These are phyloP conservation scores for Acacia crassicarpa DNA, from an alignment of 306 rosid genomes.

Conservation along the genomic window DNA sequence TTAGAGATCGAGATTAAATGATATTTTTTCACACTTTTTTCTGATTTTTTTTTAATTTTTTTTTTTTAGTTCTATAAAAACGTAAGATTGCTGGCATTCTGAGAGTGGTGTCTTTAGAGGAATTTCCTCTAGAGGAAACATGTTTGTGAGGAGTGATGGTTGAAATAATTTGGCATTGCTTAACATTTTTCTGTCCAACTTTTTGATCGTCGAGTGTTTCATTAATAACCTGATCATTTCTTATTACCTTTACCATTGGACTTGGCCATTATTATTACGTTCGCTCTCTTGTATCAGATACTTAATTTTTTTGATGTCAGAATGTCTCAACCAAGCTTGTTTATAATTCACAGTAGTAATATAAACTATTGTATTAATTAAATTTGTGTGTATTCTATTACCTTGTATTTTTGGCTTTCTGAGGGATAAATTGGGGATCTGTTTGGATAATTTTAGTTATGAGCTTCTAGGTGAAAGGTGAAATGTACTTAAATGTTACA, in stretches of 20 bases:
- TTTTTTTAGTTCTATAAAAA: not conserved
- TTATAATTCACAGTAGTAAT: not conserved
- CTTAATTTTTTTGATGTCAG: not conserved
- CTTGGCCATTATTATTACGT: not conserved
- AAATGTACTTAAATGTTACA: not conserved
- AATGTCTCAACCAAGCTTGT: not conserved
- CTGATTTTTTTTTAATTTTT: not conserved
- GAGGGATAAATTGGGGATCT: constrained; percentile 1
- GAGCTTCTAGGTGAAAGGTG: constrained; percentile 17
- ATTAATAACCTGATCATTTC: not conserved
- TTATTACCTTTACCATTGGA: not conserved
- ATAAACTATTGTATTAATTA: constrained; percentile 6
- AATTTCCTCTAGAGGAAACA: not conserved
- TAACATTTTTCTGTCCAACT: not conserved
- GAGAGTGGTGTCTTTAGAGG: not conserved
- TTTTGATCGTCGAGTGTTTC: constrained; percentile 6
- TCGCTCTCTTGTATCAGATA: constrained; percentile 6
- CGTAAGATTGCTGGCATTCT: constrained; percentile 1
- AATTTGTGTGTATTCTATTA: not conserved
- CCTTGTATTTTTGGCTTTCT: not conserved
- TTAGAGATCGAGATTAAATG: constrained; percentile 13
- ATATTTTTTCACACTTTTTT: not conserved
- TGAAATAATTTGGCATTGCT: not conserved
- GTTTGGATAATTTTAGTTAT: constrained; percentile 15
- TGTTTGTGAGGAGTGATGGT: not conserved